These are phyloP conservation scores for Sequoiadendron giganteum DNA, from an alignment of 75 land plant species.

Conservation along the genomic window DNA sequence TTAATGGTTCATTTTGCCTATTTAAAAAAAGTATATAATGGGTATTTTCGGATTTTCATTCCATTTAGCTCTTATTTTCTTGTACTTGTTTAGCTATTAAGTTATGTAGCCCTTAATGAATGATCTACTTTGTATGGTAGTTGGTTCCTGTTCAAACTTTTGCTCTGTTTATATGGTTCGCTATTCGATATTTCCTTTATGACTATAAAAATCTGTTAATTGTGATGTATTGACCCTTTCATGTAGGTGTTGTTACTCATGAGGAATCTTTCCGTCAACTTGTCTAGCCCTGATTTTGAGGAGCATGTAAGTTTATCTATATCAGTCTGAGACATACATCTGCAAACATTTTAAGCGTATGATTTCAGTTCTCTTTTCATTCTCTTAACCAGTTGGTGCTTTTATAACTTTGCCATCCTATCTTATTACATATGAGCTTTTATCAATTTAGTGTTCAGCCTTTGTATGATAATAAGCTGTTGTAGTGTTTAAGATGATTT, in stretches of 20 bases:
- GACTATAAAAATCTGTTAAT: background rate
- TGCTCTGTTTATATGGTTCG: background rate
- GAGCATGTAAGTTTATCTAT: constrained; percentile 58
- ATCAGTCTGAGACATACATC: background rate
- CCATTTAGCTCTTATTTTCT: background rate
- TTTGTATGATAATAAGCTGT: background rate
- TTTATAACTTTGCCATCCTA: background rate
- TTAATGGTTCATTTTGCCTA: background rate
- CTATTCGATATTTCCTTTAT: background rate
- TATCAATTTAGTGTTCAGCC: background rate
- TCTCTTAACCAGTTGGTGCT: background rate
- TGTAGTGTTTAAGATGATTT: background rate
- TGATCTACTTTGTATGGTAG: background rate
- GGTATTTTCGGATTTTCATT: background rate
- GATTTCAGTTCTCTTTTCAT: background rate
- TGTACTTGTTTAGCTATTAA: background rate
- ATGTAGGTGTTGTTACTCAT: constrained; percentile 83
- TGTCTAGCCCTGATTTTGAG: constrained; percentile 89
- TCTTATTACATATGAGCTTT: background rate
- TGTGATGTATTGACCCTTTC: background rate
- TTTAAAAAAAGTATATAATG: no score
- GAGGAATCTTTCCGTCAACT: constrained; percentile 85
- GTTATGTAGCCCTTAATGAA: background rate
- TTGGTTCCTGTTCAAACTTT: background rate
- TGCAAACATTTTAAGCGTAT: background rate